phyloP scores from a whole-genome alignment of 805 yeast genomes.

The Pichia paraexigua region DNA sequence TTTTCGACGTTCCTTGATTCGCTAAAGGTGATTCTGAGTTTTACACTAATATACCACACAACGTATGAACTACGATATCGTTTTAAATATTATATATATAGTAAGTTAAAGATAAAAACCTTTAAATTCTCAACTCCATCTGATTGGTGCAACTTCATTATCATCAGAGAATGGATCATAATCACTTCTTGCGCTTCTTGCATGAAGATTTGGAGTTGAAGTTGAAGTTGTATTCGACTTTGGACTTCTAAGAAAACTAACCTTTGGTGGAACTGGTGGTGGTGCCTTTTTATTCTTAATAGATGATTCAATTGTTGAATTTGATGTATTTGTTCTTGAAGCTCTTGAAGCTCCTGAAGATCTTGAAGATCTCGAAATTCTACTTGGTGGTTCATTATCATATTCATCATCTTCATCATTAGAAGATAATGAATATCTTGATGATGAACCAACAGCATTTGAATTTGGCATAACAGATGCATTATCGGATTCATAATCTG shows the following conservation, averaged over 20 bases:
- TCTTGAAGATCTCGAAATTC: not conserved
- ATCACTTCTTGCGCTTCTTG: conserved; percentile 11
- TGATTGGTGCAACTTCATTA: conserved; percentile 22
- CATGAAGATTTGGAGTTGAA: not conserved
- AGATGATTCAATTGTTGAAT: not conserved
- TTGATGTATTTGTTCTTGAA: not conserved
- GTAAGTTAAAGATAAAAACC: too few relatives aligned
- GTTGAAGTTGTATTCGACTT: not conserved
- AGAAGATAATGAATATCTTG: not conserved
- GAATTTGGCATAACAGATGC: not conserved
- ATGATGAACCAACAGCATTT: not conserved
- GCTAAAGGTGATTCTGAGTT: not conserved
- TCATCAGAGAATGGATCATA: conserved; percentile 29
- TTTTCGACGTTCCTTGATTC: not conserved
- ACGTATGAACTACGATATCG: too few relatives aligned
- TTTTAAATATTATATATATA: too few relatives aligned
- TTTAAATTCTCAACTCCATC: conserved; percentile 20
- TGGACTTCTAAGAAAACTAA: conserved; percentile 12
- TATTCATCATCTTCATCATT: not conserved
- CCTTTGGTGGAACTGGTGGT: conserved; percentile 25
- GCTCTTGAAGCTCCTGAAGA: too few relatives aligned
- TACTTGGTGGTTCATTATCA: conserved; percentile 3
- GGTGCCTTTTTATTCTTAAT: conserved; percentile 12
- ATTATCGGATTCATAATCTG: conserved; percentile 29
- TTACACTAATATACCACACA: too few relatives aligned